Evolutionary conservation across 2,329 filamentous ascomycete species (phyloP), one percentile per base, ranked within the genome.

Genomic region (Sporothrix curviconia): DNA sequence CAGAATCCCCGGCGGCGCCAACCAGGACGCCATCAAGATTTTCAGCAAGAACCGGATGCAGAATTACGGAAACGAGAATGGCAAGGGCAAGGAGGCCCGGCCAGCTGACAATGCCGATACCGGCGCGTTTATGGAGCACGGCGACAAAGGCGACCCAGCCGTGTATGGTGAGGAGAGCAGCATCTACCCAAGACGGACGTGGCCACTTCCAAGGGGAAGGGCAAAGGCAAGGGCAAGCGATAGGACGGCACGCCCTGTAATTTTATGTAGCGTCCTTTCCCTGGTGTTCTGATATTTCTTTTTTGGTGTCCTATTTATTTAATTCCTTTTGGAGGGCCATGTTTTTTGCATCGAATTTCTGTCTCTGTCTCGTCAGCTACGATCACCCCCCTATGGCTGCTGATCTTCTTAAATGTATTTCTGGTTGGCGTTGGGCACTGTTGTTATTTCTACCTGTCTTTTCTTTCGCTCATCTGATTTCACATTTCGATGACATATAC

Each of bases 111-210:
- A 85, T 60, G 79, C 90, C 57, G 80, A 83, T 32, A 79, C 89
- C 0, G 76, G 80, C 5, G 90, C 94, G 65, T 97, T 96, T 64
- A 86, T 90, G 70, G 82, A 86, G 61, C 80, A 95, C 76, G 92
- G 92, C 39, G 90, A 90, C 15, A 89, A 88, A 66, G 92, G 91
- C 5, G 92, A 97, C 66, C 84, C 90, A 70, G 76, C 80, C 43
- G 77, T 96, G 14, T 96, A 85, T 68, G 82, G 80, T 9, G 76
- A 89, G 51, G 86, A 89, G 55, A 70, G 67, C 37, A 81, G 78
- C 65, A 72, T 77, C 58, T 83, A 83, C 64, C 75, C 12, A 34
- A 71, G 57, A 61, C 68, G 2, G 75, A 77, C 51, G 66, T 76
- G 15, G 63, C 59, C 3, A 64, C 64, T 55, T 64, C 67, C 1